Evolutionary conservation across 257 asterid genomes (phyloP), one percentile per base, ranked within the genome.

Genomic region (Datura wrightii): DNA sequence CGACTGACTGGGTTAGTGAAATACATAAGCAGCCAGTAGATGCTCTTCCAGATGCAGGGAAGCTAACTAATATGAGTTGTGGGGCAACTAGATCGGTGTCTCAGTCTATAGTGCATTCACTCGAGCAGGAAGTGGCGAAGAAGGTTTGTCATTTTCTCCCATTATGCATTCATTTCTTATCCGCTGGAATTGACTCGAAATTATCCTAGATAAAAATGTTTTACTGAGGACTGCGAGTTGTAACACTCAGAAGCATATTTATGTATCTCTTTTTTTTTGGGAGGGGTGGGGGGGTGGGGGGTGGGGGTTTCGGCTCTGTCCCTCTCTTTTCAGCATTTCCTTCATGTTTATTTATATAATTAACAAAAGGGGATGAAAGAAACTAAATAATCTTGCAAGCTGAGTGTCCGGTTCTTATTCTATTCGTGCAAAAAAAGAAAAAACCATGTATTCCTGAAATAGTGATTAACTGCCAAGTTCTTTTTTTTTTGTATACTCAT

Each of bases 1-100:
- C 88, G 11, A 66, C 83, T 80, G 90, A 92, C 79, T 90, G 91
- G 93, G 88, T 85, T 59, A 88, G 86, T 80, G 97, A 89, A 82
- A 90, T 88, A 83, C 87, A 83, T 79, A 81, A 82, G 69, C 94
- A 86, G 70, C 89, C 89, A 69, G 84, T 85, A 41, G 93, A 91
- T 63, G 81, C 92, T 66, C 89, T 82, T 66, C 71, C 79, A 44
- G 94, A 89, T 88, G 83, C 85, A 8, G 84, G 88, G 85, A 85
- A 39, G 82, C 79, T 83, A 58, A 87, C 55, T 52, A 90, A 81
- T 86, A 87, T 88, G 80, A 85, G 84, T 84, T 37, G 69, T 82
- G 69, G 87, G 67, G 50, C 74, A 6, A 88, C 85, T 87, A 93
- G 87, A 83, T 82, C 86, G 46, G 86, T 52, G 18, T 16, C 90